phyloP scores from a whole-genome alignment of 352 stramenopile genomes.

The Phytophthora capsici region DNA sequence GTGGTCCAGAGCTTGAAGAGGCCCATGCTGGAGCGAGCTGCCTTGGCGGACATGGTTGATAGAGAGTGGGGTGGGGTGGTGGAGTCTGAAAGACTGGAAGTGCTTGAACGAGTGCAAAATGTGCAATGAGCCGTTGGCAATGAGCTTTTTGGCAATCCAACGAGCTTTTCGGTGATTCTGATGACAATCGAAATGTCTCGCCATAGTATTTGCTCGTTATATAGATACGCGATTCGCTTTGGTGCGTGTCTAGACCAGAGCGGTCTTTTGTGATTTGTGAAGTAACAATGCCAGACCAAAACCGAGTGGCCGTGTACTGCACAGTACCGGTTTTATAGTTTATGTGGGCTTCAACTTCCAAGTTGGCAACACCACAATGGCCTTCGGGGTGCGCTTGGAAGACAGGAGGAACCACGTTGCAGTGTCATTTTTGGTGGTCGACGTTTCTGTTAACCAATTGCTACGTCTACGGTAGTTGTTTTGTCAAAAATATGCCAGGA shows the following conservation, averaged over 20 bases:
- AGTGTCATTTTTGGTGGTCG: too few species aligned
- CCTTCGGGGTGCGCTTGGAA: neutral
- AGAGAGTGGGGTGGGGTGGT: too few species aligned
- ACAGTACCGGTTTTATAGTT: neutral
- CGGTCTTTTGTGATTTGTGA: neutral
- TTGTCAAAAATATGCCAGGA: neutral
- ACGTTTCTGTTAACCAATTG: too few species aligned
- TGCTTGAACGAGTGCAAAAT: slow-evolving; percentile 15
- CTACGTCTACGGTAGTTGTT: too few species aligned
- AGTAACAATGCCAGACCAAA: neutral
- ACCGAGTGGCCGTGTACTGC: neutral
- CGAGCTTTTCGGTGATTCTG: too few species aligned
- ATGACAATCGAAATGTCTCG: neutral
- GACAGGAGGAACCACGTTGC: too few species aligned
- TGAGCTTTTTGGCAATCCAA: neutral
- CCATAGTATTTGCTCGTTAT: neutral
- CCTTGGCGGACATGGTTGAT: slow-evolving; percentile 32
- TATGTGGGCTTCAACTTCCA: too few species aligned
- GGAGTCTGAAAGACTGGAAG: neutral
- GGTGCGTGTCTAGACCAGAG: neutral
- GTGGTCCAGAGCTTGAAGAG: slow-evolving; percentile 65
- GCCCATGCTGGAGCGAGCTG: slow-evolving; percentile 39
- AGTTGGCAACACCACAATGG: neutral
- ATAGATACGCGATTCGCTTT: neutral
- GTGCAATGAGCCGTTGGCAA: slow-evolving; percentile 12